Percentiles rank a stretch among this genome's conserved stretches.
phyloP scores from a whole-genome alignment of 2,329 filamentous ascomycete species.

The Chrysoporthe puriensis region DNA sequence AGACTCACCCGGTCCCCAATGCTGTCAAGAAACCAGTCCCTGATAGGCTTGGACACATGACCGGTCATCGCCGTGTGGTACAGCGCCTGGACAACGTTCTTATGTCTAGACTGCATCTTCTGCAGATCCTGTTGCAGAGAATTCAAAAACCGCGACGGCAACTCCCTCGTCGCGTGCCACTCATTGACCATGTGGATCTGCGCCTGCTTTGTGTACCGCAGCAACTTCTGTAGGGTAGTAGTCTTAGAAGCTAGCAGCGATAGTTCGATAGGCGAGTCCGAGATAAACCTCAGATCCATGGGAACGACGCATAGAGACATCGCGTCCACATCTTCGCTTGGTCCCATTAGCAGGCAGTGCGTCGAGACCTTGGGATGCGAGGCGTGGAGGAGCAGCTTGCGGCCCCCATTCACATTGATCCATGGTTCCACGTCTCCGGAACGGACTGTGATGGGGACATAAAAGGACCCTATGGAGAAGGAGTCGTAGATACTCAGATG shows the following conservation, averaged over 20 bases:
- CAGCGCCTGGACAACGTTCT: constrained; percentile 71
- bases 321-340: constrained; percentile 42
- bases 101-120: constrained; percentile 60
- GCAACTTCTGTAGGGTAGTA: constrained; percentile 82
- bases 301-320: constrained; percentile 65
- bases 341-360: constrained; percentile 67
- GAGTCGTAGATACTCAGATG: constrained; percentile 86
- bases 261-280: constrained; percentile 76
- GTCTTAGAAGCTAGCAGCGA: constrained; percentile 85
- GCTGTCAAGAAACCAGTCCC: constrained; percentile 87
- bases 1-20: constrained; percentile 72
- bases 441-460: constrained; percentile 21
- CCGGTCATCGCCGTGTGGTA: constrained; percentile 87
- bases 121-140: constrained; percentile 77
- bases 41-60: constrained; percentile 73
- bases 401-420: constrained; percentile 31
- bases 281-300: constrained; percentile 82
- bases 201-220: constrained; percentile 83
- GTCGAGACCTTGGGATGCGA: constrained; percentile 77
- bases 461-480: constrained; percentile 74
- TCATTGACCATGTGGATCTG: constrained; percentile 79
- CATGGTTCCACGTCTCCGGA: constrained; percentile 13
- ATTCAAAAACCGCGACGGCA: constrained; percentile 77
- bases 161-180: constrained; percentile 80
- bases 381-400: constrained; percentile 61